Conservation (phyloP, 1,139 yeast genomes). For the Pichia inconspicua region DNA sequence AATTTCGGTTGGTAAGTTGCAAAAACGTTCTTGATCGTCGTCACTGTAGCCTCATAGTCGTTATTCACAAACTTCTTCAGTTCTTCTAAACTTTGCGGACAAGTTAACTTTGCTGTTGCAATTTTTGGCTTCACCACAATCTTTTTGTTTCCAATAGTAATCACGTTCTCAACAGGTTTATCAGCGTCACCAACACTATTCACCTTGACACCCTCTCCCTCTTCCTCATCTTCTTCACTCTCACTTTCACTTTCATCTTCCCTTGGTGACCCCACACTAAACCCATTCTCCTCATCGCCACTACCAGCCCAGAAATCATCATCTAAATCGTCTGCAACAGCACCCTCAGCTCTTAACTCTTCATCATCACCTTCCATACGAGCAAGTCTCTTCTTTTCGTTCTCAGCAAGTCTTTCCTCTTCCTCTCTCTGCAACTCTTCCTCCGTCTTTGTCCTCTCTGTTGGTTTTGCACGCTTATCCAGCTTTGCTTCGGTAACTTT, state of each 20-base stretch:
- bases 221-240: slow-evolving; percentile 24
- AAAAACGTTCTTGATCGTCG: slow-evolving; percentile 48
- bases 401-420: slow-evolving; percentile 54
- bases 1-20: slow-evolving; percentile 65
- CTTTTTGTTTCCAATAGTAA: slow-evolving; percentile 28
- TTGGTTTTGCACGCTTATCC: slow-evolving; percentile 89
- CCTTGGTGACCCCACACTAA: slow-evolving; percentile 18
- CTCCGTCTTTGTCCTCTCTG: slow-evolving; percentile 89
- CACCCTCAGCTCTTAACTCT: slow-evolving; percentile 26
- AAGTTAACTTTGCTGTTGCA: slow-evolving; percentile 27
- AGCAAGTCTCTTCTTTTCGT: slow-evolving; percentile 68
- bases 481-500: slow-evolving; percentile 71
- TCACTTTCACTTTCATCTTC: slow-evolving; percentile 22
- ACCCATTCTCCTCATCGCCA: slow-evolving; percentile 41
- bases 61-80: slow-evolving; percentile 29
- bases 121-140: slow-evolving; percentile 17
- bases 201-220: slow-evolving; percentile 11
- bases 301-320: slow-evolving; percentile 50
- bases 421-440: slow-evolving; percentile 73
- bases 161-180: slow-evolving; percentile 18
- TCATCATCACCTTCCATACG: slow-evolving; percentile 72
- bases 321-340: slow-evolving; percentile 64
- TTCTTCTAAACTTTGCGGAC: slow-evolving; percentile 55
- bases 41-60: slow-evolving; percentile 38
- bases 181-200: neutral